phyloP scores from a whole-genome alignment of 2,329 filamentous ascomycete species.

The Ophiostoma ips region DNA sequence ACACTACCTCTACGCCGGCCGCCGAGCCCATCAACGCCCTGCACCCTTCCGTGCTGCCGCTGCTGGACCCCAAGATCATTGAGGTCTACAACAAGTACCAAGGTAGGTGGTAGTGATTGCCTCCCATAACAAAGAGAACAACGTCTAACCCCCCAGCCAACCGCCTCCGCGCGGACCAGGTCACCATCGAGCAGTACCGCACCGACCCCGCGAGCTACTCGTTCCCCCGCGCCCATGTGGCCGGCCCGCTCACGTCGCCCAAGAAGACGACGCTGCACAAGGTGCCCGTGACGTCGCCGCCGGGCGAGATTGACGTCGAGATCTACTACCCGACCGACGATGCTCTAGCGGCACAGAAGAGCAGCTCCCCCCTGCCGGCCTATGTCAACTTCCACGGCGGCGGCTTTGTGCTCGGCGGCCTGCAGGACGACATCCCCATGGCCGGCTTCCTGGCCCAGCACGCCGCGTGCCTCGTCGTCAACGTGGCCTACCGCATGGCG shows the following conservation, averaged over 20 bases:
- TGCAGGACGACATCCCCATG: constrained; percentile 8
- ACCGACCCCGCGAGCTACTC: constrained; percentile 3
- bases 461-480: constrained; percentile 5
- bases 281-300: constrained; percentile 2
- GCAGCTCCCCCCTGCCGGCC: constrained; percentile 1
- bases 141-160: constrained; percentile 1
- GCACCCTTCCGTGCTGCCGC: constrained; percentile 7
- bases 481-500: constrained; percentile 34
- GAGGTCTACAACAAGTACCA: constrained; percentile 11
- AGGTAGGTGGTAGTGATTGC: neutral
- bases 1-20: too few relatives aligned
- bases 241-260: neutral
- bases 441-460: neutral
- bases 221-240: constrained; percentile 6
- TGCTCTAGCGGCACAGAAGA: neutral
- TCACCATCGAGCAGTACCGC: constrained; percentile 5
- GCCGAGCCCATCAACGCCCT: constrained; percentile 3
- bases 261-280: neutral
- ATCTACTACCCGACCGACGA: constrained; percentile 7
- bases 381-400: constrained; percentile 12
- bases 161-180: constrained; percentile 11
- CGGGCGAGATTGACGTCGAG: constrained; percentile 4
- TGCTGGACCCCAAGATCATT: constrained; percentile 7
- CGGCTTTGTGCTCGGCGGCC: constrained; percentile 9
- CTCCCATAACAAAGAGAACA: neutral